Conservation (phyloP, 1,284 basidiomycete species). For the Trichosporon faecale region DNA sequence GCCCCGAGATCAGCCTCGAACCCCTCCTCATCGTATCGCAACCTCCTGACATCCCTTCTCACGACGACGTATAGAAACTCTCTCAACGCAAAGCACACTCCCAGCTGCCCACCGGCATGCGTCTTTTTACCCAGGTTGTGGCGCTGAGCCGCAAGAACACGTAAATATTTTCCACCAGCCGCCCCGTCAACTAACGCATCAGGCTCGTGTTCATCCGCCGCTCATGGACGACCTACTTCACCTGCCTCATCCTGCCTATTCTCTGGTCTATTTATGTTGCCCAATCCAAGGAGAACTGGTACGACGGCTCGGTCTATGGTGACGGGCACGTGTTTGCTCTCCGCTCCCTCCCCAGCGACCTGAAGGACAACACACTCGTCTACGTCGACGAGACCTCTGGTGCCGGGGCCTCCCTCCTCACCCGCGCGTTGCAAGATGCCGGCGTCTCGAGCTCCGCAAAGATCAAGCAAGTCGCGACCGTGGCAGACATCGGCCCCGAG, state of each 20-base stretch:
- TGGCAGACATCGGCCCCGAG: conserved; percentile 56
- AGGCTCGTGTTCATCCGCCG: conserved; percentile 27
- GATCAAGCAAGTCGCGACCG: conserved; percentile 56
- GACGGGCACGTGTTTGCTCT: conserved; percentile 61
- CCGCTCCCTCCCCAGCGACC: conserved; percentile 56
- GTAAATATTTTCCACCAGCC: conserved; percentile 50
- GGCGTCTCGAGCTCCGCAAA: conserved; percentile 46
- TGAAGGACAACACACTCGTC: conserved; percentile 60
- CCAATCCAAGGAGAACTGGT: conserved; percentile 16
- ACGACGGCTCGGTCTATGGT: conserved; percentile 48
- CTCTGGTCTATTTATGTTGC: conserved; percentile 58
- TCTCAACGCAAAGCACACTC: neutral
- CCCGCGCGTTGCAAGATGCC: conserved; percentile 57
- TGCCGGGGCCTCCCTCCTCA: conserved; percentile 59
- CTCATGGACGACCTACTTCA: conserved; percentile 61
- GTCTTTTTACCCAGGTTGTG: conserved; percentile 55
- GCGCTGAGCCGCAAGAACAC: conserved; percentile 71
- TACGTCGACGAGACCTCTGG: conserved; percentile 55
- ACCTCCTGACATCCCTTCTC: no score
- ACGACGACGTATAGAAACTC: neutral
- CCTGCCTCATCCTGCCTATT: conserved; percentile 68
- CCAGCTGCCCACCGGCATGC: neutral
- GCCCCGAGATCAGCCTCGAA: no score
- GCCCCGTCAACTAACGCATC: conserved; percentile 24
- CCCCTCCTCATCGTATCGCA: neutral